These are phyloP conservation scores for Cercospora sesami DNA, from an alignment of 2,329 filamentous ascomycete genomes.

Conservation along the genomic window DNA sequence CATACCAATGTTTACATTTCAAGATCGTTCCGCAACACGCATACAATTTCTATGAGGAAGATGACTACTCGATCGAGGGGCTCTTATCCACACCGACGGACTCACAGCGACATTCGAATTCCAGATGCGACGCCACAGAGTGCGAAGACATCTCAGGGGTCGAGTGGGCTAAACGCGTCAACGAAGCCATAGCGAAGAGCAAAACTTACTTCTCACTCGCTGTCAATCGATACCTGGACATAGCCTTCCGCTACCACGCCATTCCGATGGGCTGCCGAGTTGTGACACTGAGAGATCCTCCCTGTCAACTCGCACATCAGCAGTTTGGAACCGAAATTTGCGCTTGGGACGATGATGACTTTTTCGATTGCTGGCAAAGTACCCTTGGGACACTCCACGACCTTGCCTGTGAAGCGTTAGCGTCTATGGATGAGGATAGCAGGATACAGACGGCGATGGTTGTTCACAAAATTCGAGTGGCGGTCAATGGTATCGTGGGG, in stretches of 20 bases:
- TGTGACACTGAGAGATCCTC: neutral
- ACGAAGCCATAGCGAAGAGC: neutral
- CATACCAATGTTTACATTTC: slow-evolving; percentile 7
- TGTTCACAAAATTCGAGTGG: neutral
- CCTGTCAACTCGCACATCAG: slow-evolving; percentile 1
- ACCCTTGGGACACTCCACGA: neutral
- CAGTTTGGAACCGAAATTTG: slow-evolving; percentile 1
- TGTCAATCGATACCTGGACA: neutral
- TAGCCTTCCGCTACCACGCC: slow-evolving; percentile 2
- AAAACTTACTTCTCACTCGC: neutral
- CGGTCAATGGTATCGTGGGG: neutral
- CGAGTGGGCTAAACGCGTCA: neutral
- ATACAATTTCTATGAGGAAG: neutral
- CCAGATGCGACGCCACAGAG: neutral
- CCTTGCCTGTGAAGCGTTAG: neutral
- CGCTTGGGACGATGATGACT: neutral
- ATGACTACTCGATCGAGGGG: neutral
- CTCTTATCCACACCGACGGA: slow-evolving; percentile 1
- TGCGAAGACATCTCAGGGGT: neutral
- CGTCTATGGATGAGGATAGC: neutral
- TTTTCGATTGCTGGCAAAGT: slow-evolving; percentile 1
- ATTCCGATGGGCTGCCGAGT: neutral
- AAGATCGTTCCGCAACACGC: neutral
- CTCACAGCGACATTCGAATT: neutral
- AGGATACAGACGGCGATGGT: neutral